A percentile compares a stretch with the other conserved stretches of the same genome.
Conservation (phyloP, 352 stramenopile species). For the Phytopythium aichiense region DNA sequence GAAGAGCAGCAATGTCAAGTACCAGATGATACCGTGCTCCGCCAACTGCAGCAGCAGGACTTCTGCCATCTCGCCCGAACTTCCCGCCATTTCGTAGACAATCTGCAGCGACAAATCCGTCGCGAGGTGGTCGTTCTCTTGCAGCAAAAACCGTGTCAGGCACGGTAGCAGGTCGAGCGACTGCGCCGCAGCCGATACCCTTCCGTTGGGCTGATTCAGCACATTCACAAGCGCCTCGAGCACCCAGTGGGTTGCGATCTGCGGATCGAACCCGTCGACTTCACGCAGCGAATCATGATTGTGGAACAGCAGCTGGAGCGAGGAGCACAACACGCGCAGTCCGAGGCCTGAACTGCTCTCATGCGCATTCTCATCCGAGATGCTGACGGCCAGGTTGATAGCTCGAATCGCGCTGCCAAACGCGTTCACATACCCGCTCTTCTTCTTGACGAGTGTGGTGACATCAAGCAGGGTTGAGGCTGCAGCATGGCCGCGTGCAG, state of each 20-base stretch:
- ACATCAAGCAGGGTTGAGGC: slow-evolving; percentile 37
- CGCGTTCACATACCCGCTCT: slow-evolving; percentile 54
- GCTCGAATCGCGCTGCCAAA: slow-evolving; percentile 73
- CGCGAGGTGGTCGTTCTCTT: slow-evolving; percentile 59
- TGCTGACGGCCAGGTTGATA: slow-evolving; percentile 66
- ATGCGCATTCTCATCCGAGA: slow-evolving; percentile 76
- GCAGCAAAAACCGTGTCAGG: slow-evolving; percentile 68
- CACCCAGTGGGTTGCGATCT: slow-evolving; percentile 73
- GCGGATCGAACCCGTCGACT: slow-evolving; percentile 57
- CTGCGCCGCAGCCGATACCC: slow-evolving; percentile 73
- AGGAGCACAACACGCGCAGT: slow-evolving; percentile 68
- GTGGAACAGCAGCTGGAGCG: slow-evolving; percentile 70
- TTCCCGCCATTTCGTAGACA: slow-evolving; percentile 78
- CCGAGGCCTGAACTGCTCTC: slow-evolving; percentile 70
- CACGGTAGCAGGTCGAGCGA: slow-evolving; percentile 80
- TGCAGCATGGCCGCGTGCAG: slow-evolving; percentile 8
- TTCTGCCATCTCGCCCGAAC: slow-evolving; percentile 77
- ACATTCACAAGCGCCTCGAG: slow-evolving; percentile 80
- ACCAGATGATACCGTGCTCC: slow-evolving; percentile 81
- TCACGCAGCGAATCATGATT: slow-evolving; percentile 54
- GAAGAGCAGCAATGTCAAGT: slow-evolving; percentile 79
- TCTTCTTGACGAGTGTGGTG: slow-evolving; percentile 52
- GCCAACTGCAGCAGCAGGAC: slow-evolving; percentile 75
- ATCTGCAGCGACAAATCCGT: slow-evolving; percentile 80
- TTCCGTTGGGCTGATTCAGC: slow-evolving; percentile 76